Evolutionary conservation across 176 grass and related monocot species (phyloP), one percentile per base, ranked within the genome.

Genomic region (Zea mays): DNA sequence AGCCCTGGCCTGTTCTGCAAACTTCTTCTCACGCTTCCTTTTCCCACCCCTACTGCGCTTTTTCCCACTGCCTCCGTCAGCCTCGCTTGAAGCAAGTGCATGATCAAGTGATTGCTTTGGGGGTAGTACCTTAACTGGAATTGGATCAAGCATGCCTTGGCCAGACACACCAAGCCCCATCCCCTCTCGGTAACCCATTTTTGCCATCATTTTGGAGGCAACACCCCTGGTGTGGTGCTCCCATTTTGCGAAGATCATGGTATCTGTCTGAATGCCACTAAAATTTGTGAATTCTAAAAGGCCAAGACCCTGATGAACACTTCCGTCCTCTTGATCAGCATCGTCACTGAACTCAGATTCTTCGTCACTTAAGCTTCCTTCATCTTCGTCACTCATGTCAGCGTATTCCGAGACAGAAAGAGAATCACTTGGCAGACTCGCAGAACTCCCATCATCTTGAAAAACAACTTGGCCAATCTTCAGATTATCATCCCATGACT

Each of bases 161-260:
- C 95, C 95, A 16, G 95, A 97, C 0, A 74, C 73, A 67, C 95
- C 95, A 39, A 97, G 83, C 4, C 95, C 95, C 95, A 94, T 97
- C 4, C 95, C 95, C 72, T 94, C 91, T 21, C 87, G 76, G 62
- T 97, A 97, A 10, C 95, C 95, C 95, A 94, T 97, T 39, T 81
- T 97, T 68, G 95, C 91, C 95, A 97, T 97, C 89, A 97, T 92
- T 78, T 97, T 97, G 12, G 95, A 97, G 85, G 89, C 95, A 10
- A 97, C 85, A 9, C 91, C 95, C 40, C 95, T 90, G 7, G 91
- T 97, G 57, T 97, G 95, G 52, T 94, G 63, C 65, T 97, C 95
- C 95, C 91, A 97, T 40, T 88, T 97, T 51, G 95, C 95, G 90
- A 97, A 97, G 55, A 94, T 79, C 44, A 62, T 59, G 0, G 91